A percentile compares a stretch with the other conserved stretches of the same genome.
These are phyloP conservation scores for Aeminium ludgeri DNA, from an alignment of 495 filamentous ascomycete species.

Conservation along the genomic window DNA sequence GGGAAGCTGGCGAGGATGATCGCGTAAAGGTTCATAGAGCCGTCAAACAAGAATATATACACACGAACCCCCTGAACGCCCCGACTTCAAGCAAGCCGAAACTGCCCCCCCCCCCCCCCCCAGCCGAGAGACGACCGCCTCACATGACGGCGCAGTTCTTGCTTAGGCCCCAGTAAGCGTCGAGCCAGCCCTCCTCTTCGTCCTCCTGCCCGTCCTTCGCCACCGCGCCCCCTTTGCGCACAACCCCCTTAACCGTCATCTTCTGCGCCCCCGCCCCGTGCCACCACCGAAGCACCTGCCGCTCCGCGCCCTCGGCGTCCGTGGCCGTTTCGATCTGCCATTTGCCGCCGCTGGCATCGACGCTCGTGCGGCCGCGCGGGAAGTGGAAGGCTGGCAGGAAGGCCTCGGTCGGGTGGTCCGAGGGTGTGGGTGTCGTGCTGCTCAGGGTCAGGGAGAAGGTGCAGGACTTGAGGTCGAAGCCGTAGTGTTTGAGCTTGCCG, in stretches of 20 bases:
- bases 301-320: conserved; percentile 41
- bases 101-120: too few relatives aligned
- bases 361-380: conserved; percentile 46
- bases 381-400: conserved; percentile 92
- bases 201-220: conserved; percentile 27
- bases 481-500: conserved; percentile 47
- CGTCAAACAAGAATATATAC: too few relatives aligned
- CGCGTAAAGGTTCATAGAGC: too few relatives aligned
- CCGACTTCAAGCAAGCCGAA: too few relatives aligned
- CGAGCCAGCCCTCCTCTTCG: conserved; percentile 47
- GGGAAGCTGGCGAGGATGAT: too few relatives aligned
- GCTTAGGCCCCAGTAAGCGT: conserved; percentile 27
- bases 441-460: conserved; percentile 23
- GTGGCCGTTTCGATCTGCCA: conserved; percentile 59
- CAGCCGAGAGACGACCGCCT: too few relatives aligned
- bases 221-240: conserved; percentile 36
- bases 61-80: too few relatives aligned
- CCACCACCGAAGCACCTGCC: conserved; percentile 78
- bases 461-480: conserved; percentile 45
- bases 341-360: conserved; percentile 70
- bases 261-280: conserved; percentile 70
- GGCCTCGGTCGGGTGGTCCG: conserved; percentile 60
- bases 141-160: conserved; percentile 33
- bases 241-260: conserved; percentile 60
- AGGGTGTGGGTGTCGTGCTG: conserved; percentile 21